Base-by-base conservation (phyloP, 2,329 filamentous ascomycete species). In the Decorospora gaudefroyi region DNA sequence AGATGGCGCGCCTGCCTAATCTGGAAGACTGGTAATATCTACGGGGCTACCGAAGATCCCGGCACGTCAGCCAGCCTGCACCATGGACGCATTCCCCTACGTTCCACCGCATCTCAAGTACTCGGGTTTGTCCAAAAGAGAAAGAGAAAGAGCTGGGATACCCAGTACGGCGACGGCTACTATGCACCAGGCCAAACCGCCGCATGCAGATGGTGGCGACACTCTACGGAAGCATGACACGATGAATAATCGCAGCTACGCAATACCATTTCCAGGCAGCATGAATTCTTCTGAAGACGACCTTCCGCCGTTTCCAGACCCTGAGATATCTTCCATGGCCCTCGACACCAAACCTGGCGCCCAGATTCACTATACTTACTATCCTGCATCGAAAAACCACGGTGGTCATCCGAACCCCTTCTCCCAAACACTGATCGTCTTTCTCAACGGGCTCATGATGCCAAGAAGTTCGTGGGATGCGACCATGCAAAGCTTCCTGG, bases 371-470 rank as follows among this genome's bases (percentile, higher is more conserved):
- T 69, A 68, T 48, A 69, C 67, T 9, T 69, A 67, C 45, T 69
- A 65, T 28, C 55, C 62, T 16, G 54, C 62, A 29, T 68, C 64
- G 19, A 46, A 49, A 29, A 55, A 61, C 10, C 54, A 42, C 19
- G 38, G 57, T 8, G 40, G 46, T 23, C 54, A 57, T 19, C 56
- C 54, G 21, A 69, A 69, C 23, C 65, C 65, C 3, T 69, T 71
- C 46, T 55, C 63, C 15, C 59, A 63, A 40, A 66, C 64, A 2
- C 59, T 76, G 4, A 56, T 76, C 15, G 68, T 77, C 25, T 77
- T 74, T 42, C 49, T 76, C 12, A 77, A 76, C 39, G 74, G 74
- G 13, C 59, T 76, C 4, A 67, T 74, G 46, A 56, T 72, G 0
- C 69, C 74, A 1, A 66, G 73, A 46, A 59, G 62, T 12, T 68